Evolutionary conservation across 2,329 filamentous ascomycete species (phyloP).

Genomic region (Ophiostoma populinum): DNA sequence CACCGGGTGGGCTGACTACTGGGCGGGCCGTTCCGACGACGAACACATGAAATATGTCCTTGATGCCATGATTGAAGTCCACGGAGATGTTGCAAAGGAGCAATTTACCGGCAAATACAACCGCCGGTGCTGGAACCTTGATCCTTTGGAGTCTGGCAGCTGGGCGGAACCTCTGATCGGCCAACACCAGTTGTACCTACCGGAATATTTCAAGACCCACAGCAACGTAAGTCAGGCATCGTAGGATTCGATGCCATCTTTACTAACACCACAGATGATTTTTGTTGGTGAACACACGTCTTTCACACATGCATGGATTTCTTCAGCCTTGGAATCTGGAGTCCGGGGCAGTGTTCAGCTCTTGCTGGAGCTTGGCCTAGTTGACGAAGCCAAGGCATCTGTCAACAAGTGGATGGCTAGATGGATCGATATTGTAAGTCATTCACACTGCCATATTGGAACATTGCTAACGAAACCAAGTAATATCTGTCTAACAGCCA

Average conservation of each 20-base stretch:
- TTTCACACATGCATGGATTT: neutral
- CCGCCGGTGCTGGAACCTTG: slow-evolving; percentile 1
- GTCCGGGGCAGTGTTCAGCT: neutral
- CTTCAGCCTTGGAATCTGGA: neutral
- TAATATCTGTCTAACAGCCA: too few relatives aligned
- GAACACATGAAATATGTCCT: slow-evolving; percentile 1
- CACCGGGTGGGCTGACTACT: neutral
- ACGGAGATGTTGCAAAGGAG: neutral
- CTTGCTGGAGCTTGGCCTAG: neutral
- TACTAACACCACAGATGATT: neutral
- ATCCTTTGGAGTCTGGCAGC: neutral
- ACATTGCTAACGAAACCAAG: too few relatives aligned
- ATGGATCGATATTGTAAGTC: slow-evolving; percentile 2
- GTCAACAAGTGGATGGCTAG: slow-evolving; percentile 1
- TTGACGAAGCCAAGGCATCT: neutral
- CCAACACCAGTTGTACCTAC: slow-evolving; percentile 1
- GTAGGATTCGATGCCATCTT: too few relatives aligned
- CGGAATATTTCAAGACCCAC: slow-evolving; percentile 1
- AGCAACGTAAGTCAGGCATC: neutral
- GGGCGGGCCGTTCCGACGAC: neutral
- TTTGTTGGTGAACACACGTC: slow-evolving; percentile 1
- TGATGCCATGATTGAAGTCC: slow-evolving; percentile 1
- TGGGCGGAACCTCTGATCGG: neutral
- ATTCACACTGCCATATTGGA: too few relatives aligned
- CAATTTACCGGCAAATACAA: slow-evolving; percentile 1